Percentiles rank a stretch among this genome's conserved stretches.
Conservation (phyloP, 225 moss, liverwort and hornwort species). For the Antitrichia curtipendula region DNA sequence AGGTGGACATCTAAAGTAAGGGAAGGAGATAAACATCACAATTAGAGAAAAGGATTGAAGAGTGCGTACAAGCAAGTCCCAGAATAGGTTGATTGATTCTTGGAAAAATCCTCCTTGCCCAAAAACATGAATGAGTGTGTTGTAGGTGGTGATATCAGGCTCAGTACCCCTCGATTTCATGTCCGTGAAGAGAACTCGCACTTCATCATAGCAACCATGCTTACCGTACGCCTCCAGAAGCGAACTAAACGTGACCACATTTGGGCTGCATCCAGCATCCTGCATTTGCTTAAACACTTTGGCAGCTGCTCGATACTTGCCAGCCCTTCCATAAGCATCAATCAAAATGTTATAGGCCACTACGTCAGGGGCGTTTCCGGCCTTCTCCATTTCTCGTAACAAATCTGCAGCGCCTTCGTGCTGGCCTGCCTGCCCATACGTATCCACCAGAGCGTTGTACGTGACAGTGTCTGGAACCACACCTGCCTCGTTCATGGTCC, state of each 20-base stretch:
- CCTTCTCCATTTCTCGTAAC: slow-evolving; percentile 84
- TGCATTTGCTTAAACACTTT: slow-evolving; percentile 92
- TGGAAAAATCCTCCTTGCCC: slow-evolving; percentile 92
- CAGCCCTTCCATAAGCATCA: slow-evolving; percentile 54
- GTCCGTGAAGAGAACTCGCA: slow-evolving; percentile 59
- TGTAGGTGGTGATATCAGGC: slow-evolving; percentile 77
- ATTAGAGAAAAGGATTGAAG: not conserved
- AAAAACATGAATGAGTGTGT: slow-evolving; percentile 92
- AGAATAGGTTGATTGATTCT: slow-evolving; percentile 88
- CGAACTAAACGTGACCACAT: slow-evolving; percentile 81
- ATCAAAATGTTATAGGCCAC: slow-evolving; percentile 94
- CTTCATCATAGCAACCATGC: slow-evolving; percentile 87
- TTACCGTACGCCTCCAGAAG: slow-evolving; percentile 90
- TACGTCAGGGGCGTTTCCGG: slow-evolving; percentile 90
- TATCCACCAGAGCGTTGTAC: slow-evolving; percentile 85
- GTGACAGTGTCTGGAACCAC: slow-evolving; percentile 86
- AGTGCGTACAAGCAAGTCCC: slow-evolving; percentile 57
- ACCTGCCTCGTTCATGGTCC: slow-evolving; percentile 99
- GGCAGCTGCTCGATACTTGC: slow-evolving; percentile 51
- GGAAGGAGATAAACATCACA: not conserved
- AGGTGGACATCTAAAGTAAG: not conserved
- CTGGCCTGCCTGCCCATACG: slow-evolving; percentile 64
- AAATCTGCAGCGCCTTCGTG: slow-evolving; percentile 81
- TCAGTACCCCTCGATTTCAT: slow-evolving; percentile 94
- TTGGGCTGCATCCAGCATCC: slow-evolving; percentile 77